phyloP scores from a whole-genome alignment of 805 yeast species.

The Metschnikowia colocasiae region DNA sequence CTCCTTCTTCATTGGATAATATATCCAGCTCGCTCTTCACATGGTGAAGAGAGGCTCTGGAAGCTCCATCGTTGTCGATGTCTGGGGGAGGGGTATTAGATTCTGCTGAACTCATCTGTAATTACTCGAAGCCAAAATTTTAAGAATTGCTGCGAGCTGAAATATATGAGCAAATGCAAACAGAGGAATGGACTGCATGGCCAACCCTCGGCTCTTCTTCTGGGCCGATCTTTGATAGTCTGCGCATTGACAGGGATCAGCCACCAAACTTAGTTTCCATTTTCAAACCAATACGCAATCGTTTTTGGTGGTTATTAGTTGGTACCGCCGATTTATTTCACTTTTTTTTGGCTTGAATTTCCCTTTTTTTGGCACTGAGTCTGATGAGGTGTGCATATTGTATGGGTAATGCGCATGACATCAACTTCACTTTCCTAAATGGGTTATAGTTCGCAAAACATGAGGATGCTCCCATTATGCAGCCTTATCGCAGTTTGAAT shows the following conservation, averaged over 20 bases:
- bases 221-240: not conserved
- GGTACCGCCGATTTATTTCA: too few relatives aligned
- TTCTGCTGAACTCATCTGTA: not conserved
- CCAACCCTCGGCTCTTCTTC: not conserved
- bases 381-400: not conserved
- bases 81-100: not conserved
- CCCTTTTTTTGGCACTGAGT: not conserved
- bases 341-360: not conserved
- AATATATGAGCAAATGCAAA: not conserved
- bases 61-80: not conserved
- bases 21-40: conserved; percentile 10
- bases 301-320: too few relatives aligned
- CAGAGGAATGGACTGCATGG: not conserved
- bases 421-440: not conserved
- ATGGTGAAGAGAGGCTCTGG: conserved; percentile 6
- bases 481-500: not conserved
- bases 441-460: not conserved
- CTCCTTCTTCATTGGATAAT: conserved; percentile 8
- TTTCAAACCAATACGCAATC: not conserved
- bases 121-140: not conserved
- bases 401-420: not conserved
- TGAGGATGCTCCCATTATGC: not conserved
- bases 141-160: not conserved
- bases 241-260: too few relatives aligned
- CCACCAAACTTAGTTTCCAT: not conserved